Base-by-base conservation (phyloP, 2,329 filamentous ascomycete species). In the Corinectria fuckeliana region DNA sequence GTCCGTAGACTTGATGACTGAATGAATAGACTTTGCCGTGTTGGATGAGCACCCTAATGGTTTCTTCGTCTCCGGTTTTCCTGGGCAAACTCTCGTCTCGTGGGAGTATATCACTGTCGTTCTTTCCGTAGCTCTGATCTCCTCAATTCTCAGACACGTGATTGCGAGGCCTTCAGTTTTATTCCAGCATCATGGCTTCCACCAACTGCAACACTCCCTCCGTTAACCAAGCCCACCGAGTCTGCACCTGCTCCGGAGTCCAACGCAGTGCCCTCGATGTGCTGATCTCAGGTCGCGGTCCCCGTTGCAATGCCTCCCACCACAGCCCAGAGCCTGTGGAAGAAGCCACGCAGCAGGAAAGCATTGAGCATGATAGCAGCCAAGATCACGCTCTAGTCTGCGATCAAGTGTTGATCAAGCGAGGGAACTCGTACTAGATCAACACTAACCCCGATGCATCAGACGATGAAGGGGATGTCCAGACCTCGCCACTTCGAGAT, bases 1-100 rank as follows among this genome's bases (percentile, higher is more conserved):
- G 41, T 45, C 30, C 41, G 64, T 68, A 67, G 66, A 69, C 32
- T 57, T 60, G 48, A 62, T 16, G 53, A 67, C 56, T 57, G 57
- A 57, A 69, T 23, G 38, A 64, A 66, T 66, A 67, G 64, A 68
- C 20, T 34, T 57, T 42, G 38, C 20, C 8, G 10, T 42, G 32
- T 56, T 32, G 21, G 14, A 34, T 39, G n/a, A 28, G 30, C 13
- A 54, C 16, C 23, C 23, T 14, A 21, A 23, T 23, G 34, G 42
- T 20, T n/a, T 10, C 25, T 7, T 34, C n/a, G 38, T 39, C 23
- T 39, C 16, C 23, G 51, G n/a, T 44, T 20, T 3, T n/a, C 13
- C n/a, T n/a, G 14, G 30, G 30, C 18, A 34, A 44, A 28, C 28
- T 36, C 30, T 21, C 36, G 45, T 52, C 47, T 28, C 41, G 47